phyloP scores from a whole-genome alignment of 495 filamentous ascomycete genomes.

The Penicillium flavigenum region DNA sequence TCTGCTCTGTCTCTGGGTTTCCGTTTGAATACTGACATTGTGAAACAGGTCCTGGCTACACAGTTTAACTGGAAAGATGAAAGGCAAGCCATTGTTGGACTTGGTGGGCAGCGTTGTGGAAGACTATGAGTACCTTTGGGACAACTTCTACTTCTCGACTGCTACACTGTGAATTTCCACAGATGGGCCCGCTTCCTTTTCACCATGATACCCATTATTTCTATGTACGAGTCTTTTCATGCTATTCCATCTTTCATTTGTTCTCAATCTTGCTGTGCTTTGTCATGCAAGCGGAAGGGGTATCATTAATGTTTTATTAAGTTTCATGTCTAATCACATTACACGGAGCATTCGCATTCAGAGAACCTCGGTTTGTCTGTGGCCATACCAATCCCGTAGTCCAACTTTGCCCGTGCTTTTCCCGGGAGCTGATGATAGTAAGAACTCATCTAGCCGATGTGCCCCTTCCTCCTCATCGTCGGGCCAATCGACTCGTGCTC shows the following conservation, averaged over 20 bases:
- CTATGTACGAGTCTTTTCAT: slow-evolving; percentile 7
- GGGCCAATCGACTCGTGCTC: slow-evolving; percentile 81
- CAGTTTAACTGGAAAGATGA: slow-evolving; percentile 63
- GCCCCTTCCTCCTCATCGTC: slow-evolving; percentile 62
- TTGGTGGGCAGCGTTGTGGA: slow-evolving; percentile 80
- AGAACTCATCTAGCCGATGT: slow-evolving; percentile 72
- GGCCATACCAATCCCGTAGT: slow-evolving; percentile 45
- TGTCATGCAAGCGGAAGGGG: slow-evolving; percentile 14
- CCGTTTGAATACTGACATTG: slow-evolving; percentile 31
- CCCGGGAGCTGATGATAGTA: slow-evolving; percentile 38
- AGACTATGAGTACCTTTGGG: slow-evolving; percentile 97
- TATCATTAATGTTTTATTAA: slow-evolving; percentile 31
- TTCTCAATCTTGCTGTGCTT: slow-evolving; percentile 10
- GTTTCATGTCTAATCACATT: slow-evolving; percentile 19
- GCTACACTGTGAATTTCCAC: slow-evolving; percentile 55
- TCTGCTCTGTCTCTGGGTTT: not conserved
- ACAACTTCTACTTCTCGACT: slow-evolving; percentile 90
- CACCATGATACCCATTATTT: slow-evolving; percentile 30
- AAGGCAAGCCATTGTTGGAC: slow-evolving; percentile 71
- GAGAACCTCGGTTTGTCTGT: slow-evolving; percentile 34
- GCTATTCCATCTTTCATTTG: slow-evolving; percentile 13
- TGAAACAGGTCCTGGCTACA: slow-evolving; percentile 56
- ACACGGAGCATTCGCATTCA: slow-evolving; percentile 14
- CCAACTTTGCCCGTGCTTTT: slow-evolving; percentile 31
- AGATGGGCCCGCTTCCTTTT: slow-evolving; percentile 8